Evolutionary conservation across 1,284 basidiomycete species (phyloP), one percentile per base, ranked within the genome.

Genomic region (Flammula alnicola): DNA sequence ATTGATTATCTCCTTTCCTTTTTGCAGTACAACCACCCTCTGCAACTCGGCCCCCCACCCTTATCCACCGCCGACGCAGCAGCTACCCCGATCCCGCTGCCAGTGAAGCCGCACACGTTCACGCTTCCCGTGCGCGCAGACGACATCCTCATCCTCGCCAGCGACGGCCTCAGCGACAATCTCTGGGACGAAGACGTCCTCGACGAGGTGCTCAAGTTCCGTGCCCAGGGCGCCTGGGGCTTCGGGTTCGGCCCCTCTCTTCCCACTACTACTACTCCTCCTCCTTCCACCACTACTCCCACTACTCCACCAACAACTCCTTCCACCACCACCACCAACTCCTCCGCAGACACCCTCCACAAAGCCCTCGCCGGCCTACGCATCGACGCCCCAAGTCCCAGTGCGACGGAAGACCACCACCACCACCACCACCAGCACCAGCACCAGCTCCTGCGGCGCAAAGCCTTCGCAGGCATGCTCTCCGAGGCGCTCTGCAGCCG

Each of bases 171-270:
- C 42, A 88, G 89, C 62, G 95, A 98, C 69, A 98, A 98, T 63
- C 73, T 98, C 41, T 98, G 95, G 81, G 95, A 98, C 64, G 89
- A 93, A 63, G 95, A 98, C 56, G 88, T 98, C 20, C 72, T 98
- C 10, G 94, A 97, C 56, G 91, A 94, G 60, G 88, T 98, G 9
- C 73, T 81, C 10, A 76, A 86, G 35, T 91, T 93, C 65, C 75
- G 80, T 14, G 69, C 68, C 41, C 66, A 72, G 50, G 59, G 44
- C 6, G 33, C 29, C 35, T 54, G 29, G 47, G 52, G 56, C 2
- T 49, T 48, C 36, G 2, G 20, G 23, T 0, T 27, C 37, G 16
- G 37, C 37, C 17, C 12, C 5, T 7, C 20, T 16, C 36, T 9
- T 4, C 8, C 36, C 19, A 20, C 6, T 19, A 11, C 3, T 3